These are phyloP conservation scores for Quercus tomentella DNA, from an alignment of 331 rosid genomes.

Conservation along the genomic window DNA sequence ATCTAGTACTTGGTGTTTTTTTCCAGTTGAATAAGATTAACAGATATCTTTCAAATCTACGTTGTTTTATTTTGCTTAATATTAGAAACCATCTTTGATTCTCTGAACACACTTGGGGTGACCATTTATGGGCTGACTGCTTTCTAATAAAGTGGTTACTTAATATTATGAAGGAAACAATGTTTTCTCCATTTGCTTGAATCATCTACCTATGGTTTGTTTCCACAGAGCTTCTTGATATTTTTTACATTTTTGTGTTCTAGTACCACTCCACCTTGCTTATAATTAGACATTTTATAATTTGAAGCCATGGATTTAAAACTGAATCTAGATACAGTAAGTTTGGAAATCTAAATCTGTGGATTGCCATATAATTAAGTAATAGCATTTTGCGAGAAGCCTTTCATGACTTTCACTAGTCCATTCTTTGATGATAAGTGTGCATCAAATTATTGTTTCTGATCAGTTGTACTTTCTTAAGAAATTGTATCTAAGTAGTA, in stretches of 20 bases:
- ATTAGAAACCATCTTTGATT: not conserved
- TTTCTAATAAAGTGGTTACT: not conserved
- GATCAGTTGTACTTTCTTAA: not conserved
- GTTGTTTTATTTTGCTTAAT: not conserved
- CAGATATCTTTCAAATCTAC: conserved; percentile 3
- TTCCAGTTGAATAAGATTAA: not conserved
- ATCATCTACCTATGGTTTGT: not conserved
- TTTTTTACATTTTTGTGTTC: not conserved
- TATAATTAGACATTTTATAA: not conserved
- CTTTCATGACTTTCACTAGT: not conserved
- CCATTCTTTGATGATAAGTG: not conserved
- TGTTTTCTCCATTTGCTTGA: not conserved
- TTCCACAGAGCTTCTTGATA: not conserved
- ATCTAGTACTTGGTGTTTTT: not conserved
- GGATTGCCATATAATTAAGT: not conserved
- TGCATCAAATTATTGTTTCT: not conserved
- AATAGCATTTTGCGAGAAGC: not conserved
- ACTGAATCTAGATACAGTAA: not conserved
- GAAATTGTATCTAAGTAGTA: not conserved
- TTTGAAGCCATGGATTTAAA: not conserved
- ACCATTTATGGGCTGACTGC: not conserved
- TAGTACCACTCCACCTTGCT: not conserved
- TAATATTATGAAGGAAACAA: conserved; percentile 2
- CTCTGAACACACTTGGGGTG: not conserved
- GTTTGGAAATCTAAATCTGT: not conserved